A percentile compares a stretch with the other conserved stretches of the same genome.
Evolutionary conservation across 306 rosid species (phyloP).

Genomic region (Glycine soja): DNA sequence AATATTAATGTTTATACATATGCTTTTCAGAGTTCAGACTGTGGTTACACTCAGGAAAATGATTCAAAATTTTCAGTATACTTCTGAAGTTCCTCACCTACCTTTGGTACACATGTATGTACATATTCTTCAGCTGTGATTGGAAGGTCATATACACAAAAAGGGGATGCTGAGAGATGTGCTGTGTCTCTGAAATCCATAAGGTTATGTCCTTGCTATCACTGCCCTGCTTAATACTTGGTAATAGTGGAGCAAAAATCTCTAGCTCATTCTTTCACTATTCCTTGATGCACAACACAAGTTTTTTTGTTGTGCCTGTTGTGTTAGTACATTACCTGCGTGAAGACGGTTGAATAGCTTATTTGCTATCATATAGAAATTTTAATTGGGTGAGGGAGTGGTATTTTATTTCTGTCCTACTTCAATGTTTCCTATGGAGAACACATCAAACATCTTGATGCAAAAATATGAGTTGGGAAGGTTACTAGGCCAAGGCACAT

Average conservation of each 20-base stretch:
- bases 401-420: constrained; percentile 34
- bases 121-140: constrained; percentile 29
- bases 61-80: constrained; percentile 25
- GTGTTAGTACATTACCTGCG: constrained; percentile 50
- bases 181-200: constrained; percentile 50
- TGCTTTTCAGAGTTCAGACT: constrained; percentile 34
- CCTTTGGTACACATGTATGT: neutral
- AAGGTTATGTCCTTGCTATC: constrained; percentile 44
- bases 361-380: neutral
- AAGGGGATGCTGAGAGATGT: constrained; percentile 72
- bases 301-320: neutral
- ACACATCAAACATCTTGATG: constrained; percentile 55
- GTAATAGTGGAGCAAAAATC: constrained; percentile 40
- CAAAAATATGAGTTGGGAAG: constrained; percentile 61
- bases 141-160: constrained; percentile 7
- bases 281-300: constrained; percentile 35
- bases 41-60: neutral
- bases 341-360: constrained; percentile 58
- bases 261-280: constrained; percentile 36
- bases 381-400: constrained; percentile 24
- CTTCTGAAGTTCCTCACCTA: constrained; percentile 40
- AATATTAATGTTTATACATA: constrained; percentile 15
- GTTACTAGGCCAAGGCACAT: constrained; percentile 65
- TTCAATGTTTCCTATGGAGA: constrained; percentile 41
- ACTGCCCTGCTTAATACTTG: constrained; percentile 42